Conservation (phyloP, 2,329 filamentous ascomycete genomes). For the Myriosclerotinia scirpicola region DNA sequence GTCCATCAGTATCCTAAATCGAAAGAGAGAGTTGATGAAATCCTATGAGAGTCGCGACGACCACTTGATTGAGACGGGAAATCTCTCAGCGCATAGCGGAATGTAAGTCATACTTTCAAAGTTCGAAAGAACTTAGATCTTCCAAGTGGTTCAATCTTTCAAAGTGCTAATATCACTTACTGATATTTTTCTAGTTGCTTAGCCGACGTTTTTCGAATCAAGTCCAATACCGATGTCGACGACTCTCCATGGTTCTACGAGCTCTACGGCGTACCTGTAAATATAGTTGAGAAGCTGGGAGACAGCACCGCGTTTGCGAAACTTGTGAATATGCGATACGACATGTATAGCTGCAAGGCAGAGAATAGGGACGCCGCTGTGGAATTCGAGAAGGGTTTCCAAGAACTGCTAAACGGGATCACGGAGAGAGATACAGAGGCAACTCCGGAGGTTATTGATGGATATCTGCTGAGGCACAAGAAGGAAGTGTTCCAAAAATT, state of each 20-base stretch:
- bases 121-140: too few relatives aligned
- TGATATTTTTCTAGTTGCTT: slow-evolving; percentile 3
- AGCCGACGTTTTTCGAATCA: slow-evolving; percentile 10
- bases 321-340: slow-evolving; percentile 13
- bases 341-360: not conserved
- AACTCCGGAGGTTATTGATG: not conserved
- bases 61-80: slow-evolving; percentile 6
- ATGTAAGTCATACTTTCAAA: slow-evolving; percentile 3
- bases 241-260: slow-evolving; percentile 7
- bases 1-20: slow-evolving; percentile 3
- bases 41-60: not conserved
- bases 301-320: slow-evolving; percentile 7
- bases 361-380: not conserved
- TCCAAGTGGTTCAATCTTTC: too few relatives aligned
- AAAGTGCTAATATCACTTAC: not conserved
- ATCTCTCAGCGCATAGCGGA: slow-evolving; percentile 11
- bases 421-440: not conserved
- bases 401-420: not conserved
- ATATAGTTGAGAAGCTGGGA: not conserved
- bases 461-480: not conserved
- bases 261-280: not conserved
- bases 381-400: slow-evolving; percentile 6
- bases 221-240: not conserved
- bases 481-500: not conserved
- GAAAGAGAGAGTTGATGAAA: slow-evolving; percentile 12